Evolutionary conservation across 441 rosid species (phyloP).

Genomic region (Eutrema salsugineum): DNA sequence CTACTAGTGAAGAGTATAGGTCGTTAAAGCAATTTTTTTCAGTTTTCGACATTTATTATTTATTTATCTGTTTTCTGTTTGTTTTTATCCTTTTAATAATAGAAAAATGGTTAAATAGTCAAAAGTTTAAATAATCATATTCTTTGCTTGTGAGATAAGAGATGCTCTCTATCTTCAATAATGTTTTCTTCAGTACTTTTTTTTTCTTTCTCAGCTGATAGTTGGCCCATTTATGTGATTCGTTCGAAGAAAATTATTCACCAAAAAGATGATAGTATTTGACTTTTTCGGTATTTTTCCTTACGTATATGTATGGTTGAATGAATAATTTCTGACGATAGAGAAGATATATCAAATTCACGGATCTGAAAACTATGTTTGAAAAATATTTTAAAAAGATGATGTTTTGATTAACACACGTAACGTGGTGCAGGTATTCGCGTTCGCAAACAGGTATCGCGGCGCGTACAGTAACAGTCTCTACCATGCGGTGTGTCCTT

Average conservation of each 20-base stretch:
- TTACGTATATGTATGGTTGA: conserved; percentile 26
- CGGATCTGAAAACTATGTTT: conserved; percentile 12
- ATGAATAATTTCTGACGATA: conserved; percentile 19
- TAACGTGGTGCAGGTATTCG: conserved; percentile 54
- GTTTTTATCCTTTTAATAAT: background rate
- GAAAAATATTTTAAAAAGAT: background rate
- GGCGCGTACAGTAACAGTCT: conserved; percentile 72
- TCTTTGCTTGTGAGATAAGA: conserved; percentile 32
- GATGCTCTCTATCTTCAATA: conserved; percentile 17
- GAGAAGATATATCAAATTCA: conserved; percentile 14
- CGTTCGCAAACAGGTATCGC: conserved; percentile 62
- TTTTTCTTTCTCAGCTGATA: background rate
- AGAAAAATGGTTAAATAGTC: conserved; percentile 1
- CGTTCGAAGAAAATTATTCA: conserved; percentile 22
- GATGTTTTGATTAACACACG: background rate
- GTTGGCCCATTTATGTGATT: conserved; percentile 22
- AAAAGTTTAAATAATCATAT: conserved; percentile 15
- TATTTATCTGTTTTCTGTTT: background rate
- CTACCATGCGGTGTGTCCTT: conserved; percentile 67
- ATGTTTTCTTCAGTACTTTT: conserved; percentile 13
- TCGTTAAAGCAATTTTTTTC: background rate
- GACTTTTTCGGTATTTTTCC: conserved; percentile 1
- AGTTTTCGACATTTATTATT: background rate
- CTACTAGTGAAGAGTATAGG: background rate
- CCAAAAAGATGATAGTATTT: conserved; percentile 28